Base-by-base conservation (phyloP, 2,329 filamentous ascomycete genomes). In the Alternaria brassicae region DNA sequence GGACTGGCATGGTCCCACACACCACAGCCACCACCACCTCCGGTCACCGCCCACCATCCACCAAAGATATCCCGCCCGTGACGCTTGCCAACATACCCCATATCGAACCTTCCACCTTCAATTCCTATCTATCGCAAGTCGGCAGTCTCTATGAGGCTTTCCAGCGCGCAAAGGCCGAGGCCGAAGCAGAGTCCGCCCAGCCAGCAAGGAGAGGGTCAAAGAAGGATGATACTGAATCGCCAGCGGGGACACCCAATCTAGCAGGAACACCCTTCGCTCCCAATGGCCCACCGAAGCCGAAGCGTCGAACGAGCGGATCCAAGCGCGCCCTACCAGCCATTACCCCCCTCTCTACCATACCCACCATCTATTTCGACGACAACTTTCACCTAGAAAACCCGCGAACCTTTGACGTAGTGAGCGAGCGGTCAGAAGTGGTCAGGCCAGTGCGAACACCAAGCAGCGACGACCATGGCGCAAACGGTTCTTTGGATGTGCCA, bases 391-490 rank as follows among this genome's bases (percentile, higher is more conserved):
- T 99, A 7, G 95, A 99, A 74, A 98, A 99, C 63, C 95, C 95
- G 0, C 88, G 95, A 50, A 98, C 91, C 0, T 99, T 99, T 74
- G 95, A 99, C 75, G 88, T 98, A 25, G 93, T 99, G 13, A 98
- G 93, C 73, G 95, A 99, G 78, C 87, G 93, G 60, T 97, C 95
- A 10, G 94, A 98, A 76, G 92, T 99, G n/a, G 90, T 98, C n/a
- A 86, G 89, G 21, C 81, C 84, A 1, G 83, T 86, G 83, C 47
- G 82, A 81, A 58, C 72, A 39, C 58, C 74, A 60, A 74, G 76
- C 28, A 74, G 73, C 39, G 83, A 88, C 62, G 84, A 88, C 25
- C 84, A 85, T 23, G 82, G 80, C 34, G 77, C 82, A 3, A 91
- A 89, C 74, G 88, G 87, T 5, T 82, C 81, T 50, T 80, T 84